Percentiles rank a stretch among this genome's conserved stretches.
These are phyloP conservation scores for Phytopythium chamaehyphon DNA, from an alignment of 352 stramenopile species.

Conservation along the genomic window DNA sequence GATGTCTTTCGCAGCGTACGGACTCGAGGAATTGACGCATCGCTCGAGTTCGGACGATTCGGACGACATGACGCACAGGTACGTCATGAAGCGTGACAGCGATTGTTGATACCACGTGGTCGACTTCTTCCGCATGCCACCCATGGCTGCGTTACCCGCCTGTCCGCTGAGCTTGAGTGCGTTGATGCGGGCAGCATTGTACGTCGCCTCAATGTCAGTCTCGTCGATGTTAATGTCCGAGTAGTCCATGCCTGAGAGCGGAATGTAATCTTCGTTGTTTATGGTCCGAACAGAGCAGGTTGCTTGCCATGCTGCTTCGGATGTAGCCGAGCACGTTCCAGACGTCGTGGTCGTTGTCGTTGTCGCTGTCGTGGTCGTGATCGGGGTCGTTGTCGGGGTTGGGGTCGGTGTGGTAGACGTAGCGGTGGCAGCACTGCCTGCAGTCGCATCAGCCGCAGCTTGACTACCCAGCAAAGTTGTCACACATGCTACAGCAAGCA, in stretches of 20 bases:
- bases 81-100: constrained; percentile 63
- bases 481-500: neutral
- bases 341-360: constrained; percentile 10
- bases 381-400: neutral
- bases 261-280: constrained; percentile 52
- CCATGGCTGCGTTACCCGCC: constrained; percentile 61
- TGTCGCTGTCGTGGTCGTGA: neutral
- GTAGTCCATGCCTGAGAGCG: constrained; percentile 42
- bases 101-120: constrained; percentile 63
- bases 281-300: constrained; percentile 50
- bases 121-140: constrained; percentile 65
- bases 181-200: constrained; percentile 61
- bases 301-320: constrained; percentile 47
- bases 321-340: constrained; percentile 45
- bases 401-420: neutral
- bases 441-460: neutral
- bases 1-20: constrained; percentile 43
- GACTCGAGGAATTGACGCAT: constrained; percentile 47
- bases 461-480: neutral
- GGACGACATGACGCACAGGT: constrained; percentile 61
- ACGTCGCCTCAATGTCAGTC: constrained; percentile 49
- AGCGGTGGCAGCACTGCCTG: neutral
- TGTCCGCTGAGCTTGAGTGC: constrained; percentile 61
- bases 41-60: constrained; percentile 39
- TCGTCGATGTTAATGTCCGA: constrained; percentile 64